A percentile compares a stretch with the other conserved stretches of the same genome.
phyloP scores from a whole-genome alignment of 495 filamentous ascomycete species.

The Xylaria flabelliformis region DNA sequence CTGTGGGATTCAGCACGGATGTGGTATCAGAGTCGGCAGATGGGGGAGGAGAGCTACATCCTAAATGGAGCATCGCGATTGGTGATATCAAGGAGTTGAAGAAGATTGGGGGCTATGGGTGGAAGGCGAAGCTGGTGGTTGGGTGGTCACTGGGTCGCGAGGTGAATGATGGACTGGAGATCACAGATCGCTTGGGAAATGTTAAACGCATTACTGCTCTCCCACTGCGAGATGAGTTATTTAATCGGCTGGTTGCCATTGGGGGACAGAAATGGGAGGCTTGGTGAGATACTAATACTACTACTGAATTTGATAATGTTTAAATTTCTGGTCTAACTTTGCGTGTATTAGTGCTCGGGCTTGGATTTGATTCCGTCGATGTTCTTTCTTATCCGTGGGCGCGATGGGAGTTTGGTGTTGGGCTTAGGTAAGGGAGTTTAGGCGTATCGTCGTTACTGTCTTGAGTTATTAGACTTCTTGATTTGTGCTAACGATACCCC shows the following conservation, averaged over 20 bases:
- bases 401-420: not conserved
- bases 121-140: constrained; percentile 88
- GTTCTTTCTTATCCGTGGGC: not conserved
- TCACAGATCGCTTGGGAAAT: constrained; percentile 62
- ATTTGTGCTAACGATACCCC: not conserved
- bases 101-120: constrained; percentile 85
- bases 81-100: constrained; percentile 67
- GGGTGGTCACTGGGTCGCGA: constrained; percentile 80
- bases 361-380: not conserved
- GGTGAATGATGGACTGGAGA: constrained; percentile 78
- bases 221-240: constrained; percentile 77
- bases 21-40: constrained; percentile 43
- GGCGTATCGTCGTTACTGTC: not conserved
- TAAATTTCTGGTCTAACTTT: not conserved
- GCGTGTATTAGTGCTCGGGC: not conserved
- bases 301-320: not conserved
- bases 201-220: constrained; percentile 72
- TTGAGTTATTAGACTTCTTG: constrained; percentile 1
- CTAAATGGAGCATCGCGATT: constrained; percentile 60
- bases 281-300: constrained; percentile 56
- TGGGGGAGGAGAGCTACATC: constrained; percentile 62
- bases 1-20: constrained; percentile 62
- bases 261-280: constrained; percentile 89
- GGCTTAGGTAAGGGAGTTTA: not conserved
- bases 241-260: constrained; percentile 83